These are phyloP conservation scores for Phytophthora idaei DNA, from an alignment of 352 stramenopile species.

Conservation along the genomic window DNA sequence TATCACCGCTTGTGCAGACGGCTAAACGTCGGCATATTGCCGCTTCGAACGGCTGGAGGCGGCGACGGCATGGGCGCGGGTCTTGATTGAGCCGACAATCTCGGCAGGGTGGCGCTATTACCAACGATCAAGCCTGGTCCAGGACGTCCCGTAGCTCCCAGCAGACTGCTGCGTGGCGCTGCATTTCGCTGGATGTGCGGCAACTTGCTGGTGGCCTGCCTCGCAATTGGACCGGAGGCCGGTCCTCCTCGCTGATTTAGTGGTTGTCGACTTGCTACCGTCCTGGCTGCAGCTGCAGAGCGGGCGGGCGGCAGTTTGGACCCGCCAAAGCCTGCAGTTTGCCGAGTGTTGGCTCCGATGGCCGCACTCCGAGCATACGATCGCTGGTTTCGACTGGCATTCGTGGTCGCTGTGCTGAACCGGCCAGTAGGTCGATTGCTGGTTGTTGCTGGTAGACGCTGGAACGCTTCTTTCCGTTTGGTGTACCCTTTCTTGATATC, in stretches of 20 bases:
- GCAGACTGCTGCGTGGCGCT: neutral
- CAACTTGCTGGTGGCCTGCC: constrained; percentile 25
- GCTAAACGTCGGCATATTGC: constrained; percentile 62
- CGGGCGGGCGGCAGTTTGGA: constrained; percentile 17
- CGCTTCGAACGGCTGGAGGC: constrained; percentile 43
- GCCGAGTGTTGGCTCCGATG: constrained; percentile 18
- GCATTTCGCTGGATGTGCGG: constrained; percentile 24
- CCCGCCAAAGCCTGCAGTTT: constrained; percentile 1
- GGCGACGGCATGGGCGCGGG: constrained; percentile 40
- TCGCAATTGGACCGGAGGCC: constrained; percentile 3
- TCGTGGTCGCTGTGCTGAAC: constrained; percentile 19
- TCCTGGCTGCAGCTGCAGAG: constrained; percentile 1
- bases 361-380: constrained; percentile 31
- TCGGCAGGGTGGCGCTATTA: constrained; percentile 37
- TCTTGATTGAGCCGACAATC: constrained; percentile 33
- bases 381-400: constrained; percentile 21
- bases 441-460: constrained; percentile 36
- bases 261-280: constrained; percentile 1
- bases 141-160: neutral
- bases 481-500: constrained; percentile 68
- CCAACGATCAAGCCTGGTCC: constrained; percentile 10
- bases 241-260: constrained; percentile 3
- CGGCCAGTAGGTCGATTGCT: constrained; percentile 11
- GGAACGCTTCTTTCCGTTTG: constrained; percentile 58
- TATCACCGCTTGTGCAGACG: constrained; percentile 64